Conservation (phyloP, 371 early-diverging fungal species). For the Lichtheimia hyalospora region DNA sequence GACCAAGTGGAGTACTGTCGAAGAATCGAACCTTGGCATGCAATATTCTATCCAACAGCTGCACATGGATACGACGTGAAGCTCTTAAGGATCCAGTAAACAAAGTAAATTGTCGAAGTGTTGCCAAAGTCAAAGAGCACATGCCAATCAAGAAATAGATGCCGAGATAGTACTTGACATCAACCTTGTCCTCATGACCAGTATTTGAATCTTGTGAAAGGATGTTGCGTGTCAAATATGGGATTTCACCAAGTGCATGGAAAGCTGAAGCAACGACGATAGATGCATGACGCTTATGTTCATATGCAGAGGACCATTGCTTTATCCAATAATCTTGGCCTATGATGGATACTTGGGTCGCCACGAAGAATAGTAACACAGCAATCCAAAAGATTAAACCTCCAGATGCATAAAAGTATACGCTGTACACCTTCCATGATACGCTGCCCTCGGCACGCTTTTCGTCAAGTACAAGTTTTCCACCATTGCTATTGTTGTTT, state of each 20-base stretch:
- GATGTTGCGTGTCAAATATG: too few species aligned
- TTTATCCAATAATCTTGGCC: conserved; percentile 68
- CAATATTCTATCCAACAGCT: conserved; percentile 62
- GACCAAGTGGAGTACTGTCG: conserved; percentile 83
- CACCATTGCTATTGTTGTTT: conserved; percentile 5
- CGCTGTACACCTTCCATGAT: conserved; percentile 54
- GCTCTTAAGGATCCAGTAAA: conserved; percentile 51
- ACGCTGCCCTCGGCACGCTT: conserved; percentile 67
- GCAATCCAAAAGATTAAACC: conserved; percentile 57
- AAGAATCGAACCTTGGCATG: conserved; percentile 80
- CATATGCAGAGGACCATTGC: conserved; percentile 49
- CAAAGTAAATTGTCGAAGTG: conserved; percentile 40
- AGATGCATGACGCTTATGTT: background rate
- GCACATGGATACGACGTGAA: conserved; percentile 54
- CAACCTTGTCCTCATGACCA: conserved; percentile 5
- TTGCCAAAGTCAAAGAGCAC: conserved; percentile 32
- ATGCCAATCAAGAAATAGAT: conserved; percentile 56
- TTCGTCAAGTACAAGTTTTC: conserved; percentile 69
- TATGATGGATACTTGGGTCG: conserved; percentile 46
- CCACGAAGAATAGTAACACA: conserved; percentile 48
- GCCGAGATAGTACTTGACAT: conserved; percentile 53
- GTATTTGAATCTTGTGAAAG: conserved; percentile 21
- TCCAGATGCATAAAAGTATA: conserved; percentile 69
- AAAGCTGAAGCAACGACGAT: too few species aligned
- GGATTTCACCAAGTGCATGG: too few species aligned